phyloP scores from a whole-genome alignment of 805 yeast genomes.

The Maudiozyma serrabonitensis region DNA sequence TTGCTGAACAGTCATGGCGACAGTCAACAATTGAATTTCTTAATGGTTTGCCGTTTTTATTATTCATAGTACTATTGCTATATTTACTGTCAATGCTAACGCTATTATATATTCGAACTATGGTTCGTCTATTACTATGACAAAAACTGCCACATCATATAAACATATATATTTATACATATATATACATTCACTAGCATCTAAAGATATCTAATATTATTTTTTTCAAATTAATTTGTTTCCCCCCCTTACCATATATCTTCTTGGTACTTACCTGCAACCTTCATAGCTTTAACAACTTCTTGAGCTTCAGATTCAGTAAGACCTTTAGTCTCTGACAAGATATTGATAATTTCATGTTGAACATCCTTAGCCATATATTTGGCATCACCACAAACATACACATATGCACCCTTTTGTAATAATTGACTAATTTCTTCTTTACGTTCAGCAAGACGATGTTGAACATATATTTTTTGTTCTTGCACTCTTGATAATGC shows the following conservation, averaged over 20 bases:
- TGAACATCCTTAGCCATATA: conserved; percentile 94
- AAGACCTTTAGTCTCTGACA: conserved; percentile 54
- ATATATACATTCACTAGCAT: neutral
- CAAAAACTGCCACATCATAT: too few species aligned
- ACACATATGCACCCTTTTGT: conserved; percentile 75
- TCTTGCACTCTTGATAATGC: conserved; percentile 77
- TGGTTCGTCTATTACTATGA: neutral
- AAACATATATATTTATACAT: neutral
- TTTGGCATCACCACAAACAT: conserved; percentile 96
- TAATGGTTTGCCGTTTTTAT: neutral
- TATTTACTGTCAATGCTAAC: neutral
- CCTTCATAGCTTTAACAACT: conserved; percentile 65
- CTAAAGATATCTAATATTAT: neutral
- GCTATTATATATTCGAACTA: neutral
- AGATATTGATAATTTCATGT: conserved; percentile 50
- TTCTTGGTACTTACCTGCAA: conserved; percentile 86
- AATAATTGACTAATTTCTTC: conserved; percentile 34
- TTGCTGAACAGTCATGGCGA: neutral
- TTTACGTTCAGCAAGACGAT: conserved; percentile 49
- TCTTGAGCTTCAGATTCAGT: conserved; percentile 63
- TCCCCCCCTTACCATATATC: conserved; percentile 77
- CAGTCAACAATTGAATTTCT: neutral
- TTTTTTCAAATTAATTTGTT: neutral
- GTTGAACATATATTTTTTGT: conserved; percentile 71
- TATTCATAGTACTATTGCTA: neutral